phyloP scores from a whole-genome alignment of 345 rosid species.

The Cardamine occulta region DNA sequence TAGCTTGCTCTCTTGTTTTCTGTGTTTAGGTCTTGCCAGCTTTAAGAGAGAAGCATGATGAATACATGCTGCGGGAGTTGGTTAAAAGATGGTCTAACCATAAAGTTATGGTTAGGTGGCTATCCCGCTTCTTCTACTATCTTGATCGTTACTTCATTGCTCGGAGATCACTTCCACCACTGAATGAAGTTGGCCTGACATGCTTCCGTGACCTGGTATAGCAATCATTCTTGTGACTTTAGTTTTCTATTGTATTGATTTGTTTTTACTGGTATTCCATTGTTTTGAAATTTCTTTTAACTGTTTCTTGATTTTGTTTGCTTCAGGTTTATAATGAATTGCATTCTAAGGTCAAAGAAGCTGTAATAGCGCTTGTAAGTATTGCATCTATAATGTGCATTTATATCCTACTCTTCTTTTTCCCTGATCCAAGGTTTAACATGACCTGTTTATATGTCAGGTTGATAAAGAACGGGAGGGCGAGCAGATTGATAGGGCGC shows the following conservation, averaged over 20 bases:
- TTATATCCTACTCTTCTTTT: not conserved
- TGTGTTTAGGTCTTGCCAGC: constrained; percentile 64
- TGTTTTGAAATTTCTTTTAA: not conserved
- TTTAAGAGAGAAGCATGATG: constrained; percentile 80
- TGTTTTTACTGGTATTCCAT: not conserved
- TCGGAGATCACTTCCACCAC: constrained; percentile 70
- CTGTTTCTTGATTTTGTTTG: not conserved
- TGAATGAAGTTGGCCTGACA: constrained; percentile 82
- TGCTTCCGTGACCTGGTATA: constrained; percentile 85
- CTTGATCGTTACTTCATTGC: constrained; percentile 88
- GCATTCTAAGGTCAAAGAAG: constrained; percentile 62
- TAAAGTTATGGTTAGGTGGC: constrained; percentile 87
- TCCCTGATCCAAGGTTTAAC: constrained; percentile 21
- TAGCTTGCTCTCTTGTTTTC: constrained; percentile 8
- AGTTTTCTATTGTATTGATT: not conserved
- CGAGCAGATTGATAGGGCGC: constrained; percentile 78
- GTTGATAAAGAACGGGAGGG: constrained; percentile 91
- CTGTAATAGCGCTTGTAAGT: constrained; percentile 73
- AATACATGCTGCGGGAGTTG: constrained; percentile 81
- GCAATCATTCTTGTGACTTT: not conserved
- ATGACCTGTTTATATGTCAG: constrained; percentile 43
- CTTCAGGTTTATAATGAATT: constrained; percentile 66
- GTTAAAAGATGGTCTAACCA: constrained; percentile 86
- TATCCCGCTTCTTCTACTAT: constrained; percentile 82
- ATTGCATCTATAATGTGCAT: constrained; percentile 5